These are phyloP conservation scores for cucumber (Cucumis sativus) DNA, from an alignment of 306 rosid genomes.

Conservation along the genomic window Cucumber_9930_V3 NC_026659.2:25931501-25932000, in stretches of 20 bases:
- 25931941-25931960: slow-evolving; percentile 2
- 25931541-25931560: not conserved
- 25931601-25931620: not conserved
- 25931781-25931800: slow-evolving; percentile 8
- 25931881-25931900: slow-evolving; percentile 14
- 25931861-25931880: slow-evolving; percentile 14
- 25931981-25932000: slow-evolving; percentile 60
- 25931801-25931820: slow-evolving; percentile 16
- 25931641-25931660: not conserved
- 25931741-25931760: slow-evolving; percentile 1
- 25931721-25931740: slow-evolving; percentile 6
- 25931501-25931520: not conserved
- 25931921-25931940: slow-evolving; percentile 4
- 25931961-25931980: slow-evolving; percentile 12
- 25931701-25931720: not conserved
- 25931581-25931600: not conserved
- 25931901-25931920: slow-evolving; percentile 3
- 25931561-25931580: not conserved
- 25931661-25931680: not conserved
- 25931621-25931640: not conserved
- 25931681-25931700: slow-evolving; percentile 1
- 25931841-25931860: slow-evolving; percentile 9
- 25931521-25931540: not conserved
- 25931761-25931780: slow-evolving; percentile 2
- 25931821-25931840: not conserved